Evolutionary conservation across 2,329 filamentous ascomycete species (phyloP).

Genomic region (Chalaropsis thielavioides): DNA sequence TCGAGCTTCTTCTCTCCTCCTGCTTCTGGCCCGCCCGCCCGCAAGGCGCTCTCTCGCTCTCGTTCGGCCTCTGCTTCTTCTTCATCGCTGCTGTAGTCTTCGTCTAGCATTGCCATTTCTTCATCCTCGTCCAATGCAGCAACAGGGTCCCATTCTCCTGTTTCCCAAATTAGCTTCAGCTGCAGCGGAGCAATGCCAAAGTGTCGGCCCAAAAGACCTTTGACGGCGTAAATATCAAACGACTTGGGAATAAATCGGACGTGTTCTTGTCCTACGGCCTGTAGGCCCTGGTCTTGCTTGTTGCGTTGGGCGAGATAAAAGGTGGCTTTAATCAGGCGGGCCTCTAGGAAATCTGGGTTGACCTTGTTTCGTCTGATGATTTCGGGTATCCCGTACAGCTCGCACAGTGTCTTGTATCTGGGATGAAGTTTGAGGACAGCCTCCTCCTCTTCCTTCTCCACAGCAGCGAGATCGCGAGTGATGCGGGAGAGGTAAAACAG

Average conservation of each 20-base stretch:
- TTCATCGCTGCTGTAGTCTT: slow-evolving; percentile 39
- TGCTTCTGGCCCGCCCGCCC: slow-evolving; percentile 20
- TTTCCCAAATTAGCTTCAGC: slow-evolving; percentile 68
- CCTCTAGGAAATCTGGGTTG: slow-evolving; percentile 70
- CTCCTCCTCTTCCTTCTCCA: slow-evolving; percentile 35
- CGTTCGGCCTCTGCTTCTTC: slow-evolving; percentile 31
- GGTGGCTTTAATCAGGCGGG: slow-evolving; percentile 54
- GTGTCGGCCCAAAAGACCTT: slow-evolving; percentile 60
- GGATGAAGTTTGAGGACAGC: slow-evolving; percentile 50
- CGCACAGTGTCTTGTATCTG: slow-evolving; percentile 59
- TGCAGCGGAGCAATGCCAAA: slow-evolving; percentile 50
- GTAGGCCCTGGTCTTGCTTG: slow-evolving; percentile 10
- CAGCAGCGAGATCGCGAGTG: slow-evolving; percentile 53
- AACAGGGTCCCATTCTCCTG: slow-evolving; percentile 76
- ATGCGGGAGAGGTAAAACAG: slow-evolving; percentile 86
- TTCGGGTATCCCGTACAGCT: slow-evolving; percentile 56
- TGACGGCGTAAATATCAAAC: slow-evolving; percentile 67
- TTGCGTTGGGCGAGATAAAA: slow-evolving; percentile 26
- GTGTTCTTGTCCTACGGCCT: slow-evolving; percentile 23
- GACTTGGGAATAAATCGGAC: slow-evolving; percentile 51
- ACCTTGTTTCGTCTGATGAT: slow-evolving; percentile 43
- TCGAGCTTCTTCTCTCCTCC: slow-evolving; percentile 13
- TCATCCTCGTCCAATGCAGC: slow-evolving; percentile 46
- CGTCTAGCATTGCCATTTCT: slow-evolving; percentile 29
- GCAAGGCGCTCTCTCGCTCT: slow-evolving; percentile 22